phyloP scores from a whole-genome alignment of 495 filamentous ascomycete genomes.

The Entonaema liquescens region DNA sequence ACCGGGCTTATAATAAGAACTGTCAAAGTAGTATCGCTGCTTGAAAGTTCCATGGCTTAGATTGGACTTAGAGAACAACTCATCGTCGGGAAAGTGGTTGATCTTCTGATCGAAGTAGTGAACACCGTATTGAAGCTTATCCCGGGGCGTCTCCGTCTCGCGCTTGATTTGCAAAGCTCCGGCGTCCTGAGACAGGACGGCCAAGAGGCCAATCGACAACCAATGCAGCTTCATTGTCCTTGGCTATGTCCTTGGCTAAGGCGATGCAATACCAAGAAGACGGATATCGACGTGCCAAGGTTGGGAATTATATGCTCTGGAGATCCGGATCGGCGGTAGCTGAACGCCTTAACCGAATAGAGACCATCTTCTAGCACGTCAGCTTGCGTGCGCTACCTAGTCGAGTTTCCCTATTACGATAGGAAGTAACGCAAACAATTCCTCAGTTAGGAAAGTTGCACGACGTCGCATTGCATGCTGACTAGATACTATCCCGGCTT shows the following conservation, averaged over 20 bases:
- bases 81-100: slow-evolving; percentile 53
- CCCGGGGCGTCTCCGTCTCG: slow-evolving; percentile 14
- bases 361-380: slow-evolving; percentile 4
- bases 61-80: slow-evolving; percentile 43
- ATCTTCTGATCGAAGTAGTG: slow-evolving; percentile 47
- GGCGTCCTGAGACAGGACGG: slow-evolving; percentile 13
- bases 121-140: slow-evolving; percentile 33
- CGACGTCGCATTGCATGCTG: slow-evolving; percentile 21
- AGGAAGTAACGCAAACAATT: slow-evolving; percentile 20
- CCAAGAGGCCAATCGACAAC: slow-evolving; percentile 28
- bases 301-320: slow-evolving; percentile 9
- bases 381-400: slow-evolving; percentile 17
- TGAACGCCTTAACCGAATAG: not conserved
- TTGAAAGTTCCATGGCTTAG: slow-evolving; percentile 53
- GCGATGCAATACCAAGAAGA: not conserved
- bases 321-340: slow-evolving; percentile 18
- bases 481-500: slow-evolving; percentile 11
- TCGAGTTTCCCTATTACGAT: slow-evolving; percentile 4
- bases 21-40: slow-evolving; percentile 58
- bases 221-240: slow-evolving; percentile 33
- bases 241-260: not conserved
- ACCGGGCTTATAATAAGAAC: slow-evolving; percentile 57
- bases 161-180: slow-evolving; percentile 23
- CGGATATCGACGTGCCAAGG: slow-evolving; percentile 1
- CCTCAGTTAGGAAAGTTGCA: slow-evolving; percentile 20